phyloP scores from a whole-genome alignment of 352 stramenopile genomes.

The Hyaloperonospora arabidopsidis region DNA sequence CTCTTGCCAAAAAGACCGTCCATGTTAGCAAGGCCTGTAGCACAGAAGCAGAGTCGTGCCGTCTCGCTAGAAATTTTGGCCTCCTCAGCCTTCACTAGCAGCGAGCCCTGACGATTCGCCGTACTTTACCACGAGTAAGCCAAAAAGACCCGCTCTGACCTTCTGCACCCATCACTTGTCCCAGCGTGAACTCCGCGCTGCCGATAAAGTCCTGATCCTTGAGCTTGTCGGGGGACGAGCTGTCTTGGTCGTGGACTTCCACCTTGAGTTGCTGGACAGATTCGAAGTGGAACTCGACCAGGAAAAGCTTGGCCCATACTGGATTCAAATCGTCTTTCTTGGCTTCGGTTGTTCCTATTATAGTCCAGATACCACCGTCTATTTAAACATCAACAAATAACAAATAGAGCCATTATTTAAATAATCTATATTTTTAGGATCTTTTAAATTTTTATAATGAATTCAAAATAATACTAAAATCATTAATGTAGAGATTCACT shows the following conservation, averaged over 20 bases:
- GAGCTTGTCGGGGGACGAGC: slow-evolving; percentile 39
- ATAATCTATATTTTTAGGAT: no score
- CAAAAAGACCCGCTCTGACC: slow-evolving; percentile 56
- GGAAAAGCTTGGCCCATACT: slow-evolving; percentile 70
- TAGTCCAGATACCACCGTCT: slow-evolving; percentile 53
- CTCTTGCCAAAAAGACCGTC: slow-evolving; percentile 60
- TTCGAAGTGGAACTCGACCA: slow-evolving; percentile 83
- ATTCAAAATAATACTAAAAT: no score
- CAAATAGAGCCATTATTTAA: no score
- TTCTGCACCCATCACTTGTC: slow-evolving; percentile 67
- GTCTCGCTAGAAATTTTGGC: slow-evolving; percentile 41
- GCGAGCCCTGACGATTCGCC: slow-evolving; percentile 37
- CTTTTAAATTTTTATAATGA: no score
- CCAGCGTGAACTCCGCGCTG: slow-evolving; percentile 61
- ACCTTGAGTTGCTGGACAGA: slow-evolving; percentile 77
- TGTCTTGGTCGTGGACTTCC: slow-evolving; percentile 84
- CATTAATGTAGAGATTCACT: no score
- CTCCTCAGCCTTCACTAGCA: slow-evolving; percentile 58
- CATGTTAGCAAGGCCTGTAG: slow-evolving; percentile 47
- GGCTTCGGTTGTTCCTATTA: slow-evolving; percentile 72
- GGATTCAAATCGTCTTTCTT: slow-evolving; percentile 74
- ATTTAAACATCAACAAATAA: no score
- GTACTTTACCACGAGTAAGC: slow-evolving; percentile 33
- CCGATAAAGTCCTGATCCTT: slow-evolving; percentile 75
- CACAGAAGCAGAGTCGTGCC: slow-evolving; percentile 42